Evolutionary conservation across 768 basidiomycete species (phyloP).

Genomic region (Mycena pura): DNA sequence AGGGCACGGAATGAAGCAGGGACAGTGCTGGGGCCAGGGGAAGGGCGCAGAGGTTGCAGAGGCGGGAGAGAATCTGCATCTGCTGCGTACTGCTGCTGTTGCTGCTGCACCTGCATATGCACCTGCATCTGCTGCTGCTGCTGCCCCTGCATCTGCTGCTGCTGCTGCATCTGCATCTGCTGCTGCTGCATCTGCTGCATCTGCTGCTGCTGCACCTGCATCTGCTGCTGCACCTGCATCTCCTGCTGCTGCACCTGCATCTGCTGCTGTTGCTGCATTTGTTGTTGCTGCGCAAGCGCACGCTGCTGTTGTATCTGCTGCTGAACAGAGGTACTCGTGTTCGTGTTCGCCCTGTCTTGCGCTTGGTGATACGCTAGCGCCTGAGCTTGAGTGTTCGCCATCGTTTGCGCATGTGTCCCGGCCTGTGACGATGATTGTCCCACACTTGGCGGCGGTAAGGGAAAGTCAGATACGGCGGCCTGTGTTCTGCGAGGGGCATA

Average conservation of each 20-base stretch:
- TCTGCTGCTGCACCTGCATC: slow-evolving; percentile 23
- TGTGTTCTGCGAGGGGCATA: slow-evolving; percentile 7
- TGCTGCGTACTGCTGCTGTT: slow-evolving; percentile 6
- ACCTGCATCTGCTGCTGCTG: background rate
- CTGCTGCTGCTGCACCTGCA: slow-evolving; percentile 14
- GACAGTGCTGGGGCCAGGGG: slow-evolving; percentile 33
- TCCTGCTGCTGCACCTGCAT: slow-evolving; percentile 15
- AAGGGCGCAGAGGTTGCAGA: slow-evolving; percentile 32
- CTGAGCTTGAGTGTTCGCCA: slow-evolving; percentile 45
- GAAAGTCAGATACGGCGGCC: slow-evolving; percentile 19
- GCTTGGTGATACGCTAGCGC: slow-evolving; percentile 34
- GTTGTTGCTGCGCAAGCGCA: slow-evolving; percentile 9
- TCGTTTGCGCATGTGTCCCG: slow-evolving; percentile 11
- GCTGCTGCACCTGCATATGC: background rate
- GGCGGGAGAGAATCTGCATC: slow-evolving; percentile 8
- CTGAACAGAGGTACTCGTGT: slow-evolving; percentile 27
- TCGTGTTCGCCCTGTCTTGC: slow-evolving; percentile 30
- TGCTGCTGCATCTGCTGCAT: background rate
- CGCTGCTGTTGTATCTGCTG: slow-evolving; percentile 21
- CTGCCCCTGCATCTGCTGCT: background rate
- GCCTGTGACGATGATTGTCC: slow-evolving; percentile 10
- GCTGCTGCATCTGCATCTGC: background rate
- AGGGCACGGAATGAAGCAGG: slow-evolving; percentile 71
- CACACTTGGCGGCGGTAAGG: slow-evolving; percentile 18
- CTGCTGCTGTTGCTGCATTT: slow-evolving; percentile 24